Evolutionary conservation across 495 filamentous ascomycete genomes (phyloP), one percentile per base, ranked within the genome.

Genomic region (Penicillium chermesinum): DNA sequence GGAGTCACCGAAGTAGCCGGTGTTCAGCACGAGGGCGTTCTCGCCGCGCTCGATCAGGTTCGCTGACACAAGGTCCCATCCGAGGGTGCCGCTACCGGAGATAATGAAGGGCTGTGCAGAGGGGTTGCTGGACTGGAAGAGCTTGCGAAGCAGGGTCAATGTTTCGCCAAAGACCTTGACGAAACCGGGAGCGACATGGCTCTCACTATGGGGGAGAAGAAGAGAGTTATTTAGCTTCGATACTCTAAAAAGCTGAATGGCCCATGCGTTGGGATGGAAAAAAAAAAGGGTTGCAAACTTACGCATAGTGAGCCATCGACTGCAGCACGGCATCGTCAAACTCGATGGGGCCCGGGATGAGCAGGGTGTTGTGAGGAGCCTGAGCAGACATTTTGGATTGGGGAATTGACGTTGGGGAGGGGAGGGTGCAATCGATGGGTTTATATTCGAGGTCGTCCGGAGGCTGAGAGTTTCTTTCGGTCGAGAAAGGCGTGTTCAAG

Each of bases 301-400:
- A 95, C 91, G 90, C 91, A 74, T 85, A 95, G 71, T 97, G 93
- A 65, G 85, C 79, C 93, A 97, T 97, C 46, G 90, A 87, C 65
- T 88, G 77, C 38, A 98, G 81, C 41, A 98, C 93, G 36, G 83
- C 90, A 88, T 98, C 93, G 65, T 96, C 93, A 61, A 97, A 97
- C 71, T 98, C 93, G 64, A 98, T 93, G 63, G 93, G 93, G 20
- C 93, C 93, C 18, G 93, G 93, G 61, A 98, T 96, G 59, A 98
- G 79, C 62, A 96, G 69, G 32, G 89, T 80, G 48, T 88, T 80
- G 65, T 96, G 90, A 42, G 80, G 73, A 36, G 87, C 70, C 75
- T 95, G 90, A 46, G 70, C 73, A 40, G 88, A 91, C 88, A 93
- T 91, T 42, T 22, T 61, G 54, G 60, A 41, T 20, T 46, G 41